phyloP scores from a whole-genome alignment of 495 filamentous ascomycete species.

The Immersiella caudata region DNA sequence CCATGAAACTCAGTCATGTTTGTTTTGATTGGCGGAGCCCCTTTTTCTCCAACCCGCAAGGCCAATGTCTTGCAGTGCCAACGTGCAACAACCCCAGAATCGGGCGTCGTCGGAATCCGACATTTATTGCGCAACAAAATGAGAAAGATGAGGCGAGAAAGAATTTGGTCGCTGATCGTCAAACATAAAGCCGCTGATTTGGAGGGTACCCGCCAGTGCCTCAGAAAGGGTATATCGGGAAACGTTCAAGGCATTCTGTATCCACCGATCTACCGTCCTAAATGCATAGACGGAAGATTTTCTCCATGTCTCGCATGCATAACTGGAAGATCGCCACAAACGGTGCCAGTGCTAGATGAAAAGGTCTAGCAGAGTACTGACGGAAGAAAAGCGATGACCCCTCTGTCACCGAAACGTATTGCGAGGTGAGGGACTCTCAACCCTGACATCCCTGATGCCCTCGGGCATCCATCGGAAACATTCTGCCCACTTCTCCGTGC shows the following conservation, averaged over 20 bases:
- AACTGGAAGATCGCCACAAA: background rate
- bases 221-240: background rate
- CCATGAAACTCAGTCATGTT: background rate
- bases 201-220: background rate
- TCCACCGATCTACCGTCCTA: background rate
- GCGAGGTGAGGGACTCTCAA: constrained; percentile 46
- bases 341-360: background rate
- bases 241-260: background rate
- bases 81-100: background rate
- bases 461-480: constrained; percentile 55
- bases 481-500: constrained; percentile 50
- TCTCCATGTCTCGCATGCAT: background rate
- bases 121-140: background rate
- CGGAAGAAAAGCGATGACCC: constrained; percentile 6
- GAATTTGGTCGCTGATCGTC: background rate
- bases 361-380: background rate
- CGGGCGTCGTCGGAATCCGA: background rate
- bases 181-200: background rate
- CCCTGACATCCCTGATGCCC: constrained; percentile 50
- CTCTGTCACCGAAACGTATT: constrained; percentile 49
- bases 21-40: background rate
- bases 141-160: background rate
- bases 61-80: background rate
- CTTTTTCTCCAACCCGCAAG: background rate
- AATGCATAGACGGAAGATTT: no score